A percentile compares a stretch with the other conserved stretches of the same genome.
Conservation (phyloP, 176 grass and related monocot species). For the Phoenix roebelenii region DNA sequence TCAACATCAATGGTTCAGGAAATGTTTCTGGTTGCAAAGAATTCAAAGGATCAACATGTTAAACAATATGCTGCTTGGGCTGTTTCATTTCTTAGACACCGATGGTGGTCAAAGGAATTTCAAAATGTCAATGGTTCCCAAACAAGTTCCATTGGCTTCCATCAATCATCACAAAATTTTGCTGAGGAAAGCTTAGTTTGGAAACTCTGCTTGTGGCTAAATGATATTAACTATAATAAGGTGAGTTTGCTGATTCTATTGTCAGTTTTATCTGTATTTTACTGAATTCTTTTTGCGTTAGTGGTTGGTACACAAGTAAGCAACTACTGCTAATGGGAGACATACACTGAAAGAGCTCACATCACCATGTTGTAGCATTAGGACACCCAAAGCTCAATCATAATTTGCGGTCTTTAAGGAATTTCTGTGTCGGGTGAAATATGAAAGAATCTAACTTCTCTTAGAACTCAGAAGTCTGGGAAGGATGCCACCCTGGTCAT, state of each 20-base stretch:
- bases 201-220: slow-evolving; percentile 77
- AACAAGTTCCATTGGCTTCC: slow-evolving; percentile 25
- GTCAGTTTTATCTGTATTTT: not conserved
- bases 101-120: slow-evolving; percentile 43
- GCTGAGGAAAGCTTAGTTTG: slow-evolving; percentile 66
- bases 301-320: no score
- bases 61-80: slow-evolving; percentile 76
- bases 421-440: no score
- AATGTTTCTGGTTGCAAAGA: slow-evolving; percentile 87
- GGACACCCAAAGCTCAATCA: no score
- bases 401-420: no score
- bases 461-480: no score
- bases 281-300: not conserved
- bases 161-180: slow-evolving; percentile 43
- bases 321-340: no score
- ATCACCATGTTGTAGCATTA: no score
- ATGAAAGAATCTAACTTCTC: no score
- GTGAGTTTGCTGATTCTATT: slow-evolving; percentile 30
- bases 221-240: slow-evolving; percentile 57
- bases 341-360: no score
- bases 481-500: no score
- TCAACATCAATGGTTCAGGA: slow-evolving; percentile 64
- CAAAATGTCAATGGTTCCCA: slow-evolving; percentile 36
- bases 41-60: slow-evolving; percentile 54
- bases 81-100: slow-evolving; percentile 73